Percentiles rank a stretch among this genome's conserved stretches.
Conservation (phyloP, 805 yeast species). For the Cyberlindnera sargentensis region DNA sequence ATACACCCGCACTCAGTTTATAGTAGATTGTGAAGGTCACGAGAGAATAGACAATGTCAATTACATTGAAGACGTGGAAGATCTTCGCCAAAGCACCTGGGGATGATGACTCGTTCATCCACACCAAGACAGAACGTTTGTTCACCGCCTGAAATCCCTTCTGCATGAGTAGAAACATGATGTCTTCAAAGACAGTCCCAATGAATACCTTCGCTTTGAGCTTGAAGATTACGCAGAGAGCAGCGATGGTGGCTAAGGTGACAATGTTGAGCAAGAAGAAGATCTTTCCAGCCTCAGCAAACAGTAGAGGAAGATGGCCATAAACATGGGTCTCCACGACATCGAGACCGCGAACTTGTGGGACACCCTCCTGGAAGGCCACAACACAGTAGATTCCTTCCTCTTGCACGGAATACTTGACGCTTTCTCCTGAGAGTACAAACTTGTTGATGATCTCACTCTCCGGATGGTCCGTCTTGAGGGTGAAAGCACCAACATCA, state of each 20-base stretch:
- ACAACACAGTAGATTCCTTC: slow-evolving; percentile 10
- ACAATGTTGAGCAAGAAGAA: neutral
- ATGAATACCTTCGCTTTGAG: slow-evolving; percentile 2
- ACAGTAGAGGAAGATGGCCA: slow-evolving; percentile 3
- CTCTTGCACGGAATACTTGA: neutral
- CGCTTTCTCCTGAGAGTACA: neutral
- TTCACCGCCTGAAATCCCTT: neutral
- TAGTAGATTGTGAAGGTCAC: slow-evolving; percentile 3
- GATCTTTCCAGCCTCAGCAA: slow-evolving; percentile 3
- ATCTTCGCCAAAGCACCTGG: neutral
- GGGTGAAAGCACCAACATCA: slow-evolving; percentile 10
- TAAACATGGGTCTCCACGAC: slow-evolving; percentile 5
- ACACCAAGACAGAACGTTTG: neutral
- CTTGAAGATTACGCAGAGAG: slow-evolving; percentile 3
- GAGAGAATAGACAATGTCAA: neutral
- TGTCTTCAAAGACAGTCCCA: slow-evolving; percentile 9
- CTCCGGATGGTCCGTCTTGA: neutral
- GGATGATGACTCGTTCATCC: neutral
- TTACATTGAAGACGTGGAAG: neutral
- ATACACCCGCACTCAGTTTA: slow-evolving; percentile 13
- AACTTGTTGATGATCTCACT: slow-evolving; percentile 3
- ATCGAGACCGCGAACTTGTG: slow-evolving; percentile 1
- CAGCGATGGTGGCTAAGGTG: neutral
- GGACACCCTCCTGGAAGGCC: slow-evolving; percentile 9
- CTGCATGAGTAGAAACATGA: neutral